Evolutionary conservation across 495 filamentous ascomycete species (phyloP).

Genomic region (Penicillium malachiteum): DNA sequence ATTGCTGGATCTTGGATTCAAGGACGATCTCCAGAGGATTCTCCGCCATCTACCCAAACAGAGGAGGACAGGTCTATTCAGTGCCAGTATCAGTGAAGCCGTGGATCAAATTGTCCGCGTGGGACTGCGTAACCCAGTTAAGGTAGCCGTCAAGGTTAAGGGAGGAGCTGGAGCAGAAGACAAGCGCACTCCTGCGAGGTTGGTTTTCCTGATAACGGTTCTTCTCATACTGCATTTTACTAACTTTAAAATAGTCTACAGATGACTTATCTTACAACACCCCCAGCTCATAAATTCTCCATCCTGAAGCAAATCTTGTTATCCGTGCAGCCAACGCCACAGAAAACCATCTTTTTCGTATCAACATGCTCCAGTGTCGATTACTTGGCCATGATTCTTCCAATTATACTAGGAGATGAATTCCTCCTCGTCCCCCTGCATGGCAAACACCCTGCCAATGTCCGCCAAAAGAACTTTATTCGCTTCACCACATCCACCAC

Average conservation of each 20-base stretch:
- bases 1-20: conserved; percentile 92
- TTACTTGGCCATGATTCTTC: conserved; percentile 79
- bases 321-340: conserved; percentile 65
- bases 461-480: conserved; percentile 76
- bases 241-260: conserved; percentile 55
- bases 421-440: conserved; percentile 79
- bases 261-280: conserved; percentile 79
- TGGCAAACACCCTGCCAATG: conserved; percentile 79
- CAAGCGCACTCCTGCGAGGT: conserved; percentile 79
- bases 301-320: conserved; percentile 69
- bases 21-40: conserved; percentile 83
- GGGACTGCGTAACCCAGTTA: conserved; percentile 89
- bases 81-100: conserved; percentile 87
- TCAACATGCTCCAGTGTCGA: conserved; percentile 96
- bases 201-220: neutral
- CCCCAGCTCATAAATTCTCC: conserved; percentile 73
- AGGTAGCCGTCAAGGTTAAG: conserved; percentile 88
- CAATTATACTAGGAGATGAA: conserved; percentile 55
- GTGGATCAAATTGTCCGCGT: conserved; percentile 89
- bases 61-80: conserved; percentile 88
- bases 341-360: conserved; percentile 87
- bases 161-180: conserved; percentile 73
- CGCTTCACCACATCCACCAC: conserved; percentile 65
- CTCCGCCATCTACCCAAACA: conserved; percentile 86
- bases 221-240: neutral